Evolutionary conservation across 2,329 filamentous ascomycete genomes (phyloP).

Genomic region (Colletotrichum camelliae): DNA sequence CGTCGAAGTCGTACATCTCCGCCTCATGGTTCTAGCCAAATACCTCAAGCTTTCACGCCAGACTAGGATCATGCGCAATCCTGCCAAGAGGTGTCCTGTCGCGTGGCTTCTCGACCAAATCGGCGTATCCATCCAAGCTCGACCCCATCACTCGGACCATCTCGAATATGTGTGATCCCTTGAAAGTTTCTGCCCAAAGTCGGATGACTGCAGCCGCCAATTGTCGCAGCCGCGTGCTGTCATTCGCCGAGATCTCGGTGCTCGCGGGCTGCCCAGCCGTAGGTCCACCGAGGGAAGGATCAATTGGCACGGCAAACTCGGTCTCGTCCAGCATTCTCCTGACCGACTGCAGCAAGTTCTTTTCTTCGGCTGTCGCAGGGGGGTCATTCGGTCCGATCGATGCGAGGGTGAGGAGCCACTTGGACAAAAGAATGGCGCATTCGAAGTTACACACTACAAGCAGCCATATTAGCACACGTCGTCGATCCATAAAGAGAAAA

Average conservation of each 20-base stretch:
- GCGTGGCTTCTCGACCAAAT: conserved; percentile 59
- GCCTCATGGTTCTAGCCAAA: background rate
- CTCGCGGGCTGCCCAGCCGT: conserved; percentile 39
- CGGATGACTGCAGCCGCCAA: conserved; percentile 63
- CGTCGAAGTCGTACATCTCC: background rate
- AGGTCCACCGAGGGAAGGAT: conserved; percentile 55
- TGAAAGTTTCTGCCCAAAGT: conserved; percentile 67
- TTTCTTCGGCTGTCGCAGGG: conserved; percentile 57
- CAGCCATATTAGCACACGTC: conserved; percentile 21
- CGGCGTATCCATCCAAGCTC: conserved; percentile 62
- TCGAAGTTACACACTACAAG: conserved; percentile 63
- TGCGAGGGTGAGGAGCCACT: conserved; percentile 63
- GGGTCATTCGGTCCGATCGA: conserved; percentile 56
- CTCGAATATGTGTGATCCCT: conserved; percentile 66
- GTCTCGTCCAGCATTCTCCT: conserved; percentile 66
- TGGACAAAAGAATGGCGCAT: conserved; percentile 64
- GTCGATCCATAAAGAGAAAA: conserved; percentile 16
- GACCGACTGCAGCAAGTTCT: conserved; percentile 59
- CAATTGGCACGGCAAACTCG: conserved; percentile 65
- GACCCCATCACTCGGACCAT: conserved; percentile 63
- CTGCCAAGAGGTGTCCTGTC: conserved; percentile 50
- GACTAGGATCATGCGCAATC: conserved; percentile 26
- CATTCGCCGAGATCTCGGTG: conserved; percentile 50
- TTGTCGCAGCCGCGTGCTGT: conserved; percentile 58
- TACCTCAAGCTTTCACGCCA: background rate